Base-by-base conservation (phyloP, 75 land plant genomes). In the Larix kaempferi region DNA sequence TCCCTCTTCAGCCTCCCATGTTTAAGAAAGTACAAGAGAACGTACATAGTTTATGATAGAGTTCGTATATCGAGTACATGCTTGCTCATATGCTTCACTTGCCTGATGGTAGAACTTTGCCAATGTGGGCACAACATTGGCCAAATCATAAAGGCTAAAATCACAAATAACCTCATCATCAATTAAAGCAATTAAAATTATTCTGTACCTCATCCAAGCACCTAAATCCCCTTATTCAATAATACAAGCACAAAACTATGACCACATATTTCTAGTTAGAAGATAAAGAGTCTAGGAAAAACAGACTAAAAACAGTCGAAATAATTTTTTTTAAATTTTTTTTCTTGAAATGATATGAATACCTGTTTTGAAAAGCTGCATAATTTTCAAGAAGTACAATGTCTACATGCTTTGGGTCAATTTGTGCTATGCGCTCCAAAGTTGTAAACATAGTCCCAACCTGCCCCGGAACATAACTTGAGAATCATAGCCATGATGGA, bases 331-430 rank as follows among this genome's bases (percentile, higher is more conserved):
- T 44, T 44, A 1, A 6, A 1, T 49, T 49, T 10, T 49, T 10
- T 49, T 49, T 49, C 23, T 55, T 25, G 39, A 55, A 60, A 72
- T 35, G 44, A 75, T 5, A 57, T 52, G 41, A 19, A 17, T 78
- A 98, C 99, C 94, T 95, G 74, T 98, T 98, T 81, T 98, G 99
- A 80, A 98, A 98, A 35, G 95, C 91, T 65, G 99, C 99, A 87
- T 95, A 98, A 78, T 98, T 98, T 76, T 98, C 99, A 67, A 98
- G 84, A 44, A 95, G 92, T 21, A 98, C 82, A 69, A 98, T 92
- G 74, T 98, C 99, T 56, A 84, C 85, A 86, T 91, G 86, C 78
- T 91, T 98, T 67, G 92, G 96, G 62, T 98, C 99, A 39, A 89
- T 80, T 85, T 93, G 98, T 77, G 99, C 94, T 77, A 93, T 87